A percentile compares a stretch with the other conserved stretches of the same genome.
Evolutionary conservation across 495 filamentous ascomycete species (phyloP).

Genomic region (Penicillium verhagenii): DNA sequence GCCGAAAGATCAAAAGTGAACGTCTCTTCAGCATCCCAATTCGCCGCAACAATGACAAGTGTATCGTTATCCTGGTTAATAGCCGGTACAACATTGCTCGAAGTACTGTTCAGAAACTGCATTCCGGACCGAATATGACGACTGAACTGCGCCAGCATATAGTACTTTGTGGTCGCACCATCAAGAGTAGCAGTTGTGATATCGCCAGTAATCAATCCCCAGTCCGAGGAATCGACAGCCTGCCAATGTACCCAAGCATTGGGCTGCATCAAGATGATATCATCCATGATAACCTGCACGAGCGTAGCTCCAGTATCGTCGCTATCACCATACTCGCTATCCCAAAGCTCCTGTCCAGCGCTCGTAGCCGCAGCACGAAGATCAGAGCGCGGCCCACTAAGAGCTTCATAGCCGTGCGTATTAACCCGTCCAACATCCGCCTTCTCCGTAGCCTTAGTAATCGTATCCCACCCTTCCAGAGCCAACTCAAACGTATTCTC

Average conservation of each 20-base stretch:
- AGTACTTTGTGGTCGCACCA: slow-evolving; percentile 12
- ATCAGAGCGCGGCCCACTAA: slow-evolving; percentile 5
- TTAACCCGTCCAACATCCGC: slow-evolving; percentile 9
- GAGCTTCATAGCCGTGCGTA: slow-evolving; percentile 9
- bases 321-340: slow-evolving; percentile 16
- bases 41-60: slow-evolving; percentile 15
- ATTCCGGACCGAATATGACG: slow-evolving; percentile 17
- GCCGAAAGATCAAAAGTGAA: slow-evolving; percentile 13
- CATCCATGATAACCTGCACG: slow-evolving; percentile 6
- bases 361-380: slow-evolving; percentile 8
- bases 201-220: slow-evolving; percentile 12
- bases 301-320: slow-evolving; percentile 4
- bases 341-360: slow-evolving; percentile 11
- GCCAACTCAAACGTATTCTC: slow-evolving; percentile 10
- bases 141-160: slow-evolving; percentile 12
- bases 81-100: slow-evolving; percentile 7
- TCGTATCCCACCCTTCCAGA: slow-evolving; percentile 9
- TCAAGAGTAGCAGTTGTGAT: slow-evolving; percentile 4
- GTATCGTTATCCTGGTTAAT: slow-evolving; percentile 5
- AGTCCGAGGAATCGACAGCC: slow-evolving; percentile 6
- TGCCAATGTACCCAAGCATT: slow-evolving; percentile 18
- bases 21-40: slow-evolving; percentile 8
- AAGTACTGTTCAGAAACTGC: slow-evolving; percentile 8
- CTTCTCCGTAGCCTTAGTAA: slow-evolving; percentile 2
- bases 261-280: slow-evolving; percentile 6